Evolutionary conservation across 2,329 filamentous ascomycete species (phyloP), one percentile per base, ranked within the genome.

Genomic region (Aspergillus quadrilineatus): DNA sequence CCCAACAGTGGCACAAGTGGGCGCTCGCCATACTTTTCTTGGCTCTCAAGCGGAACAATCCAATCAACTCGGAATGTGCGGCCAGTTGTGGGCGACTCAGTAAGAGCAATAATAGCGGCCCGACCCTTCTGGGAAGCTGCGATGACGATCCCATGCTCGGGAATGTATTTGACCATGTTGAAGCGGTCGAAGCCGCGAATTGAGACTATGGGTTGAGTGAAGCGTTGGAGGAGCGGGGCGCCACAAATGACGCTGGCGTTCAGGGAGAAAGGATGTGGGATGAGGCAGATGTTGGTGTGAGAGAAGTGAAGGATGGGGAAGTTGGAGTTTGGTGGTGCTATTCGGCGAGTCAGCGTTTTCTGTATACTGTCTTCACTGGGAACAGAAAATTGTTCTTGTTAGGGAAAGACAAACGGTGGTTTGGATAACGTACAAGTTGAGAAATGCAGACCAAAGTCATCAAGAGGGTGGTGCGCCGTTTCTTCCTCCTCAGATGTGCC

Each of bases 71-170:
- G 75, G 60, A 85, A 81, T 0, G 79, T 75, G 57, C 79, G 59
- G 53, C 69, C 70, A 15, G 67, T 69, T 14, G 67, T 60, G 45
- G 66, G 56, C 36, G 69, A 65, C 58, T 70, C 65, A 3, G 81
- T 83, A 17, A 86, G 71, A 0, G 78, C 73, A 46, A 86, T 76
- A 2, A 87, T 71, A 4, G 79, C 79, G 17, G 78, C 82, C 4
- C 82, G 78, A 4, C 85, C 85, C 53, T 80, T 79, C 46, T 85
- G 83, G 1, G 80, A 81, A 0, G 79, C 85, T 2, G 84, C 73
- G 28, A 86, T 69, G 29, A 87, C 78, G 45, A 86, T 70, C 3
- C 84, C 83, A 4, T 86, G 73, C 37, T 85, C 80, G 0, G 84
- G 82, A 14, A 88, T 79, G 50, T 85, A 79, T 10, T 80, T 77